Evolutionary conservation across 371 early-diverging fungal species (phyloP).

Genomic region (Mortierella polycephala): DNA sequence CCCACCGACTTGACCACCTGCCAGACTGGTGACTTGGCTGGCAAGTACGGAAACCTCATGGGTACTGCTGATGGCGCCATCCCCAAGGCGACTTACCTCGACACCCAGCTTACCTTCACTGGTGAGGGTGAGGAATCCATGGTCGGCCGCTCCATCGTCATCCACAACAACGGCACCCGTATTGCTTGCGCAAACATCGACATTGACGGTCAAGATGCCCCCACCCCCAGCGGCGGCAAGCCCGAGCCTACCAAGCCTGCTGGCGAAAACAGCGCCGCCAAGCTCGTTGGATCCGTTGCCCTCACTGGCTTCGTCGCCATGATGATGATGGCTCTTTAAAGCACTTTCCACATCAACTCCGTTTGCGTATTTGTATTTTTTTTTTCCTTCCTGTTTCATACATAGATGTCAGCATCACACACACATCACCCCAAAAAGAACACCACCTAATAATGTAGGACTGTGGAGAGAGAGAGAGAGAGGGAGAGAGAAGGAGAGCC

Average conservation of each 20-base stretch:
- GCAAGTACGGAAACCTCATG: slow-evolving; percentile 56
- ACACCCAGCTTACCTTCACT: slow-evolving; percentile 53
- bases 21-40: slow-evolving; percentile 66
- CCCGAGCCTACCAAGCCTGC: slow-evolving; percentile 2
- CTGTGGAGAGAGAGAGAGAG: neutral
- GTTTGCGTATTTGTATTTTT: neutral
- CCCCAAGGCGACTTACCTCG: slow-evolving; percentile 56
- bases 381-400: slow-evolving; percentile 3
- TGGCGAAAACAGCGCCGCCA: slow-evolving; percentile 29
- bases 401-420: slow-evolving; percentile 5
- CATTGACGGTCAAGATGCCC: slow-evolving; percentile 26
- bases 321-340: slow-evolving; percentile 51
- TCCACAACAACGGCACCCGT: slow-evolving; percentile 60
- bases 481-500: neutral
- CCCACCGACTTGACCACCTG: slow-evolving; percentile 54
- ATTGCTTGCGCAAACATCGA: slow-evolving; percentile 61
- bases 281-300: slow-evolving; percentile 44
- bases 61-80: slow-evolving; percentile 56
- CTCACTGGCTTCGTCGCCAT: slow-evolving; percentile 41
- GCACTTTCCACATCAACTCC: neutral
- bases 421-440: neutral
- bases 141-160: slow-evolving; percentile 62
- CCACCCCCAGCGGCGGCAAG: neutral
- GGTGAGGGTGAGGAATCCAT: slow-evolving; percentile 42
- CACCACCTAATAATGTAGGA: neutral